Base-by-base conservation (phyloP, 805 yeast species). In the Kodamaea leandrae region DNA sequence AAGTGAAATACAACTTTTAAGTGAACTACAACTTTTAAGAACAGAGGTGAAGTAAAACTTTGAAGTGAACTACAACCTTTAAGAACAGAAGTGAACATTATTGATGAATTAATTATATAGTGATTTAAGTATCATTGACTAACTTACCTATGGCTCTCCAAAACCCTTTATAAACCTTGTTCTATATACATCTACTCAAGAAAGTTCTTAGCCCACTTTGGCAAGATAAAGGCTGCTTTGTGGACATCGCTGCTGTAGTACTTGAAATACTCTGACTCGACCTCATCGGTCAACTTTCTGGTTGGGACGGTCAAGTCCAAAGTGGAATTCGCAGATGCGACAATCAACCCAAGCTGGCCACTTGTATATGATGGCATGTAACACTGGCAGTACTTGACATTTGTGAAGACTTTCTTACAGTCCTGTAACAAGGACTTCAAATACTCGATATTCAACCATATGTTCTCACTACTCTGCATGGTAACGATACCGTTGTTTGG, bases 331-430 rank as follows among this genome's bases (percentile, higher is more conserved):
- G 81, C 82, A 30, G 83, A 72, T 46, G 91, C 85, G 16, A 86
- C 76, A 59, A 87, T 72, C 42, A 87, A 68, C 1, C 95, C 95
- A 48, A 87, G 72, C 62, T 86, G 95, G 12, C 96, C 96, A 6
- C 91, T 82, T 2, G 96, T 86, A 62, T 87, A 87, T 10, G 87
- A 78, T 28, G 96, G 96, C 61, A 87, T 87, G 52, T 86, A 83
- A 46, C 91, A 83, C 60, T 84, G 86, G 49, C 85, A 74, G 57
- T 84, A 83, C 49, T 74, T 67, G 3, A 82, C 84, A 42, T 72
- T 73, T 10, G 76, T 69, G 57, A 85, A 85, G 2, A 83, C 86
- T 14, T 62, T 55, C 18, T 61, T 54, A 28, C 82, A 82, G 32
- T 74, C 75, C 5, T 57, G 48, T 45, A 75, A 59, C 43, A 85